Evolutionary conservation across 2,329 filamentous ascomycete genomes (phyloP).

Genomic region (Elsinoe batatas): DNA sequence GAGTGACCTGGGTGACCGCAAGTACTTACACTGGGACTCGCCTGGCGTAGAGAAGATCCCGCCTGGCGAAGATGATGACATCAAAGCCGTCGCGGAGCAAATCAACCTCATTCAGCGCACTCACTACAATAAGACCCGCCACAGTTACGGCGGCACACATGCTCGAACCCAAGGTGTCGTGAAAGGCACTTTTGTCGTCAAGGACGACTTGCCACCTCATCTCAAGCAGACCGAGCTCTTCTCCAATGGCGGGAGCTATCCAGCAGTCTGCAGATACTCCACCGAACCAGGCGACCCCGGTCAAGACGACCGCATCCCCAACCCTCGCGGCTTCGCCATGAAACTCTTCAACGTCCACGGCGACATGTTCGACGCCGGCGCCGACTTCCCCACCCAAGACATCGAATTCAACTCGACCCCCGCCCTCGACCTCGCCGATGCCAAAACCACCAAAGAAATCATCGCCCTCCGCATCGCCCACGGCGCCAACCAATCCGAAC

Average conservation of each 20-base stretch:
- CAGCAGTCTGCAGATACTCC: slow-evolving; percentile 30
- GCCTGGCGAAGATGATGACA: slow-evolving; percentile 34
- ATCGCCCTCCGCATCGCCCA: slow-evolving; percentile 33
- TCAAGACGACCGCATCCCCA: slow-evolving; percentile 34
- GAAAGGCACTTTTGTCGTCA: slow-evolving; percentile 37
- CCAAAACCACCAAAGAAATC: slow-evolving; percentile 38
- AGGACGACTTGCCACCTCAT: slow-evolving; percentile 34
- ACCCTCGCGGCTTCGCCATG: slow-evolving; percentile 40
- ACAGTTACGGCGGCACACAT: slow-evolving; percentile 35
- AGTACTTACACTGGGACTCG: slow-evolving; percentile 35
- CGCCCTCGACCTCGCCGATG: slow-evolving; percentile 37
- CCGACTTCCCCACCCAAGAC: slow-evolving; percentile 32
- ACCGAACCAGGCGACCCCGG: slow-evolving; percentile 32
- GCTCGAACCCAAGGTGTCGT: slow-evolving; percentile 40
- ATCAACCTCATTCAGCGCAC: slow-evolving; percentile 38
- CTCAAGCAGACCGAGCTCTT: slow-evolving; percentile 36
- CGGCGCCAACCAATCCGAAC: slow-evolving; percentile 28
- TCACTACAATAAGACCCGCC: slow-evolving; percentile 34
- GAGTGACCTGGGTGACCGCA: slow-evolving; percentile 17
- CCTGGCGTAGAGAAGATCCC: slow-evolving; percentile 33
- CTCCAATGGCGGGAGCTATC: slow-evolving; percentile 25
- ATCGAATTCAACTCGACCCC: slow-evolving; percentile 43
- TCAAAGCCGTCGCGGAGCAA: slow-evolving; percentile 36
- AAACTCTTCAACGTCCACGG: slow-evolving; percentile 42
- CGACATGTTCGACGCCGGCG: slow-evolving; percentile 32